Evolutionary conservation across 2,329 filamentous ascomycete species (phyloP).

Genomic region (Botryotinia narcissicola): DNA sequence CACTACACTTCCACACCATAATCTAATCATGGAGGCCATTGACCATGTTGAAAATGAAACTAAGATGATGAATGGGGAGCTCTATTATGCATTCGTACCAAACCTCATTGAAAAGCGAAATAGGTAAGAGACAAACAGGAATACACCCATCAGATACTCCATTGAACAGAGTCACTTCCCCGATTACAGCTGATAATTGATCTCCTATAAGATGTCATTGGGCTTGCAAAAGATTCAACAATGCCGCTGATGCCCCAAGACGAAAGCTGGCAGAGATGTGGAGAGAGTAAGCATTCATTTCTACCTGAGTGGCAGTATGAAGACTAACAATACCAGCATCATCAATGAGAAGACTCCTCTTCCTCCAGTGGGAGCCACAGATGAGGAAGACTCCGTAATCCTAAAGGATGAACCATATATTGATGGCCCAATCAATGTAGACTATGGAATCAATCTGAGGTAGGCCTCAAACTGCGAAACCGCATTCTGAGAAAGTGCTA

Average conservation of each 20-base stretch:
- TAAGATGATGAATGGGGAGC: constrained; percentile 64
- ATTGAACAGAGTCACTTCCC: background rate
- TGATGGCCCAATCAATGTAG: constrained; percentile 65
- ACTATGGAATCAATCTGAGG: constrained; percentile 76
- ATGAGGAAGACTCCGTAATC: constrained; percentile 62
- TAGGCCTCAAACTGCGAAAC: constrained; percentile 33
- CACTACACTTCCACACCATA: background rate
- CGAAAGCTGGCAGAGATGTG: constrained; percentile 65
- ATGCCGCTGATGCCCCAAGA: constrained; percentile 56
- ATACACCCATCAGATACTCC: background rate
- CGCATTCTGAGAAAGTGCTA: constrained; percentile 11
- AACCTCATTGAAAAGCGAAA: constrained; percentile 61
- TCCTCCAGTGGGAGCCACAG: constrained; percentile 55
- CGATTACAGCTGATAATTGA: background rate
- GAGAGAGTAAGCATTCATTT: constrained; percentile 57
- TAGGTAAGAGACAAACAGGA: constrained; percentile 37
- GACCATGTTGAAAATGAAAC: constrained; percentile 48
- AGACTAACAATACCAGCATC: constrained; percentile 39
- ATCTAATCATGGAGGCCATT: constrained; percentile 33
- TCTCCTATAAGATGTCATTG: constrained; percentile 42
- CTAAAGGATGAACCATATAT: constrained; percentile 67
- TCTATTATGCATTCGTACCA: constrained; percentile 72
- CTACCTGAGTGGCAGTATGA: constrained; percentile 1
- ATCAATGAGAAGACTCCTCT: constrained; percentile 60
- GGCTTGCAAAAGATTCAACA: constrained; percentile 64